phyloP scores from a whole-genome alignment of 768 basidiomycete genomes.

The Hydnum rufescens region DNA sequence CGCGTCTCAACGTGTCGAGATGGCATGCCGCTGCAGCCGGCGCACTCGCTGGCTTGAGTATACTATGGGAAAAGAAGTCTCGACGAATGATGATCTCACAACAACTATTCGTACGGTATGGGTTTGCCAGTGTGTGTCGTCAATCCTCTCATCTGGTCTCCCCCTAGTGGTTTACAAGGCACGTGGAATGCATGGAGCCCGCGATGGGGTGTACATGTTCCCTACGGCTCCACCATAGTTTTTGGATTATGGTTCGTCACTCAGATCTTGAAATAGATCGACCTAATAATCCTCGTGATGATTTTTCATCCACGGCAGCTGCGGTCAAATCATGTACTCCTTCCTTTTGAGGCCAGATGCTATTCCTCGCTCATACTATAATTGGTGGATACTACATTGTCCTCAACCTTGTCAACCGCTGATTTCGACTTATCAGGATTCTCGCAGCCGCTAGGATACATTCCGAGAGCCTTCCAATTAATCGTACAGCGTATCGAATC shows the following conservation, averaged over 20 bases:
- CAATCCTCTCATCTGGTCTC: neutral
- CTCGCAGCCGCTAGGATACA: neutral
- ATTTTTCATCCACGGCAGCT: constrained; percentile 24
- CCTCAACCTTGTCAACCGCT: neutral
- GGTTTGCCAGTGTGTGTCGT: too few relatives aligned
- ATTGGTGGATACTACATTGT: constrained; percentile 34
- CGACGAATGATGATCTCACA: constrained; percentile 54
- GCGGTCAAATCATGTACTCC: constrained; percentile 70
- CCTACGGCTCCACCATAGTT: constrained; percentile 65
- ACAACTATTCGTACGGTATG: constrained; percentile 74
- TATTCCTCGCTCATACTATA: constrained; percentile 50
- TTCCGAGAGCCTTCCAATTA: neutral
- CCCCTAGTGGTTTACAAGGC: constrained; percentile 67
- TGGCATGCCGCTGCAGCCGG: constrained; percentile 81
- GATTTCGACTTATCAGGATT: neutral
- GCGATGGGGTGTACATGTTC: constrained; percentile 46
- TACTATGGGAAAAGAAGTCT: constrained; percentile 56
- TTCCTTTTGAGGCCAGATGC: constrained; percentile 67
- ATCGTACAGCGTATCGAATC: neutral
- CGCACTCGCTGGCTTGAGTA: constrained; percentile 43
- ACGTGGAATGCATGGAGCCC: constrained; percentile 63
- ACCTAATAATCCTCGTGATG: neutral
- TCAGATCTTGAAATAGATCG: neutral
- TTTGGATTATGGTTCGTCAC: constrained; percentile 47
- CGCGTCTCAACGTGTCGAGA: constrained; percentile 12